phyloP scores from a whole-genome alignment of 768 basidiomycete species.

The Udeniomyces megalosporus region DNA sequence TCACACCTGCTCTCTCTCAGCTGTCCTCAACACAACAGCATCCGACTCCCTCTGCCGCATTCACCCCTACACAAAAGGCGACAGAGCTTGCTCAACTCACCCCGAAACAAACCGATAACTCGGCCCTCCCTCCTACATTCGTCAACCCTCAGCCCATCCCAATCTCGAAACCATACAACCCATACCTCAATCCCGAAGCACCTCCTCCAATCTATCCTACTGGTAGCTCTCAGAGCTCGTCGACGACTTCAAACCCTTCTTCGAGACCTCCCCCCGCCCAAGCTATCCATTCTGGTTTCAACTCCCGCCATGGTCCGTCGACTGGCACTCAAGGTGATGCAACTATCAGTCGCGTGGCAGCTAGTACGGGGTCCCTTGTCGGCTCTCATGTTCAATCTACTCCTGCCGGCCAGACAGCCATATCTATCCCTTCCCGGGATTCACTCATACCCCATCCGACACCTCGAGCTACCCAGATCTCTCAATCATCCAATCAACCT shows the following conservation, averaged over 20 bases:
- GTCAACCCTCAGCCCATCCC: background rate
- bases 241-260: too few species aligned
- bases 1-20: too few species aligned
- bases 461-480: too few species aligned
- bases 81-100: background rate
- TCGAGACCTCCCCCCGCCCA: background rate
- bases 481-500: too few species aligned
- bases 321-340: conserved; percentile 1
- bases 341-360: background rate
- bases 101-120: too few species aligned
- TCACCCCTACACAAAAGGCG: background rate
- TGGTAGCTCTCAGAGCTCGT: background rate
- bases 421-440: too few species aligned
- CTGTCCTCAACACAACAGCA: too few species aligned
- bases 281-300: background rate
- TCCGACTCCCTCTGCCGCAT: background rate
- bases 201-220: background rate
- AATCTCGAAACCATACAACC: background rate
- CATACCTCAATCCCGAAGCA: background rate
- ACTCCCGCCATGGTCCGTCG: background rate
- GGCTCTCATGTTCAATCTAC: conserved; percentile 8
- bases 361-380: background rate
- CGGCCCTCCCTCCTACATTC: conserved; percentile 1
- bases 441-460: too few species aligned
- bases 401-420: too few species aligned